phyloP scores from a whole-genome alignment of 2,329 filamentous ascomycete species.

The Arthrobotrys sphaeroides region DNA sequence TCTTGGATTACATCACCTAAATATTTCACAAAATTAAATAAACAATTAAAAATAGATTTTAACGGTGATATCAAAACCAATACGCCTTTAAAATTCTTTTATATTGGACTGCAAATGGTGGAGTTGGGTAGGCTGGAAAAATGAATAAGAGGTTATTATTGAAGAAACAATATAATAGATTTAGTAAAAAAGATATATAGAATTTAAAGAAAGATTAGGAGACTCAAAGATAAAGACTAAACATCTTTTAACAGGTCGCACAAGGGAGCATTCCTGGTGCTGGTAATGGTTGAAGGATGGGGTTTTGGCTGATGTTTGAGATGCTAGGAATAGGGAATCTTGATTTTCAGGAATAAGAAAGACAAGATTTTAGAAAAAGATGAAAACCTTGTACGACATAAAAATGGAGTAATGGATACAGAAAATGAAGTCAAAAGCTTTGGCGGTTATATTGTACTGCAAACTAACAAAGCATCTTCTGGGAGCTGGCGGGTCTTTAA shows the following conservation, averaged over 20 bases:
- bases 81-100: conserved; percentile 16
- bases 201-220: not conserved
- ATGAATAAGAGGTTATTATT: conserved; percentile 42
- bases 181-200: not conserved
- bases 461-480: no score
- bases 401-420: no score
- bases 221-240: not conserved
- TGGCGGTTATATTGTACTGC: no score
- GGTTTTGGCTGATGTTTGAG: conserved; percentile 44
- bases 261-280: no score
- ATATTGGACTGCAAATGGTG: conserved; percentile 33
- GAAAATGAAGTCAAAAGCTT: no score
- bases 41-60: conserved; percentile 36
- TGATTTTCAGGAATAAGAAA: not conserved
- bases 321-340: not conserved
- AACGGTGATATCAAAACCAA: conserved; percentile 21
- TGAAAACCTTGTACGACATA: not conserved
- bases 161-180: conserved; percentile 37
- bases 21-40: conserved; percentile 47
- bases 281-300: not conserved
- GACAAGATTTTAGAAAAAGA: no score
- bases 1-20: conserved; percentile 41
- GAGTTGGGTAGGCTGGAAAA: no score
- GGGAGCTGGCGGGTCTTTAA: not conserved
- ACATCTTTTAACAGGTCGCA: conserved; percentile 23